Percentiles rank a stretch among this genome's conserved stretches.
phyloP scores from a whole-genome alignment of 2,329 filamentous ascomycete genomes.

The Pseudogymnoascus sp. region DNA sequence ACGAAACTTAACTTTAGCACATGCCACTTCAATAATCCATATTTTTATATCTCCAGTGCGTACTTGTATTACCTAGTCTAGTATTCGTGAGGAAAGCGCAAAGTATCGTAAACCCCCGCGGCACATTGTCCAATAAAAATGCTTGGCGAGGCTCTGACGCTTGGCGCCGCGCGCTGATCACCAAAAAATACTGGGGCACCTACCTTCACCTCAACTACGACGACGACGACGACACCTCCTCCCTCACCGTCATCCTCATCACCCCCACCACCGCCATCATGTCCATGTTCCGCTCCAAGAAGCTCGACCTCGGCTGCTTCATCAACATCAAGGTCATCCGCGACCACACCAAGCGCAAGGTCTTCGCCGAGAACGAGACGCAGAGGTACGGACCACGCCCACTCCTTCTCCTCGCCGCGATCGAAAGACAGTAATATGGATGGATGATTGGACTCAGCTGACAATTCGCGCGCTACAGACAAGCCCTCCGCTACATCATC shows the following conservation, averaged over 20 bases:
- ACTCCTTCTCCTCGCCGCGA: background rate
- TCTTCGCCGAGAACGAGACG: constrained; percentile 77
- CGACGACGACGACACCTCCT: constrained; percentile 5
- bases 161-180: background rate
- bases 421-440: background rate
- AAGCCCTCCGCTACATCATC: constrained; percentile 88
- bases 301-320: constrained; percentile 81
- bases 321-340: constrained; percentile 81
- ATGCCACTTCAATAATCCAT: background rate
- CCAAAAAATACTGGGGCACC: background rate
- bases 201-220: background rate
- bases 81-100: background rate
- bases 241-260: background rate
- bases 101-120: background rate
- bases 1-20: background rate
- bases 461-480: constrained; percentile 44
- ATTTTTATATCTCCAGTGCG: background rate
- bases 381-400: constrained; percentile 51
- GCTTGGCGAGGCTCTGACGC: background rate
- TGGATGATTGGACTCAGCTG: background rate
- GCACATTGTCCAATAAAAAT: background rate
- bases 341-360: constrained; percentile 94
- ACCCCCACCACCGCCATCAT: constrained; percentile 40
- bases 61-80: background rate
- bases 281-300: constrained; percentile 85